A percentile compares a stretch with the other conserved stretches of the same genome.
Conservation (phyloP, 1,139 yeast species). For the Taiozyma sp. region DNA sequence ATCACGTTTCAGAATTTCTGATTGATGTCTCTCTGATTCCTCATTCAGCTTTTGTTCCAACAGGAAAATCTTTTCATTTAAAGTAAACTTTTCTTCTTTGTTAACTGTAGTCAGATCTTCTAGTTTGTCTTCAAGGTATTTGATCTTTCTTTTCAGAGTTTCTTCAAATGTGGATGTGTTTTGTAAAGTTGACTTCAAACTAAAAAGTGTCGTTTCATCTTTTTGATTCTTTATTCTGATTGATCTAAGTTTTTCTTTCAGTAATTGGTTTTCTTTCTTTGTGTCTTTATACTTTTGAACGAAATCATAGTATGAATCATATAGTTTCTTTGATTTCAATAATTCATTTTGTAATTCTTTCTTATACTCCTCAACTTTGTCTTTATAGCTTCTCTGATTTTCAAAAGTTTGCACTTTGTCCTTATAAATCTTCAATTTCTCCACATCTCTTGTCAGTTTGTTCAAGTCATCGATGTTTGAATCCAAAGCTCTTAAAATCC, state of each 20-base stretch:
- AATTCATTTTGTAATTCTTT: constrained; percentile 28
- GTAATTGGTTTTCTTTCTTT: constrained; percentile 22
- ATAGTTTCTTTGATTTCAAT: constrained; percentile 27
- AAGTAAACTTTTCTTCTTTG: constrained; percentile 22
- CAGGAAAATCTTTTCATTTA: constrained; percentile 20
- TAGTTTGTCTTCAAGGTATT: constrained; percentile 23
- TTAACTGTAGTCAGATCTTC: constrained; percentile 17
- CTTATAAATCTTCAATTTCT: constrained; percentile 17
- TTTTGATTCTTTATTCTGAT: constrained; percentile 7
- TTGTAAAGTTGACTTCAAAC: constrained; percentile 11
- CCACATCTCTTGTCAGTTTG: constrained; percentile 16
- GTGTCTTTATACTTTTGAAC: constrained; percentile 38
- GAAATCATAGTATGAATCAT: constrained; percentile 36
- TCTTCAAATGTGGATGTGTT: constrained; percentile 15
- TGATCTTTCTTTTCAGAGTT: constrained; percentile 18
- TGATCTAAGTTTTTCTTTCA: constrained; percentile 7
- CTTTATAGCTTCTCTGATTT: constrained; percentile 6
- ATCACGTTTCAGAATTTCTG: constrained; percentile 17
- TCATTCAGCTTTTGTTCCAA: constrained; percentile 24
- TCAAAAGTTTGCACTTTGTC: neutral
- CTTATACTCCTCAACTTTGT: constrained; percentile 26
- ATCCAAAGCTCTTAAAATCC: constrained; percentile 17
- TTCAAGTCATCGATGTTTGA: constrained; percentile 24
- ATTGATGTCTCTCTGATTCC: constrained; percentile 14
- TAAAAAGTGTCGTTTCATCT: constrained; percentile 11